Evolutionary conservation across 352 stramenopile species (phyloP), one percentile per base, ranked within the genome.

Genomic region (Pythium dissotocum): DNA sequence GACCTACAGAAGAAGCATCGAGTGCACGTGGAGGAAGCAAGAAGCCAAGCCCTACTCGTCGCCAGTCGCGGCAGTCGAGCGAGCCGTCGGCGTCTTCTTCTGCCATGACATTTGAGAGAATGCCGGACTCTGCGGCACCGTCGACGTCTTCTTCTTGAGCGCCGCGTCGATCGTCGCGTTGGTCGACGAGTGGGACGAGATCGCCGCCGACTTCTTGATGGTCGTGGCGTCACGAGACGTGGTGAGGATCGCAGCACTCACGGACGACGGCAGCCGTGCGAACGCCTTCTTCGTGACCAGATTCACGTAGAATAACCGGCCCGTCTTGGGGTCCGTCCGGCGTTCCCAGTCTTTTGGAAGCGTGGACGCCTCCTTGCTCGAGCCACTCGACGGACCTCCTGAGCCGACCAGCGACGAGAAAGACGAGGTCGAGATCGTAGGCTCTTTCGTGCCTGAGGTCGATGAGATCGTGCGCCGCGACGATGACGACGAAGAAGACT

Each of bases 31-130:
- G 46, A 53, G 18, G 14, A 13, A 42, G 36, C 4, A 13, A 26
- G 14, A 10, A 16, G 26, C 18, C 14, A 51, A 51, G 42, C 14
- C 18, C 46, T 53, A 53, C n/a, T 53, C 46, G 21, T 53, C 46
- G 18, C 46, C 46, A 4, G 46, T 30, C n/a, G 46, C 21, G 46
- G 65, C 64, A 7, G 48, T 61, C 16, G 64, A 53, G 14, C 46
- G 46, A 53, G 48, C 48, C 72, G 64, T 65, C 7, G 57, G 52
- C n/a, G 57, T 71, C 28, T 72, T 76, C 64, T 91, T 94, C 56
- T 95, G 83, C 85, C 87, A 93, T 49, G 87, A 93, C 83, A 91
- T 93, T 55, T 91, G 80, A 21, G 87, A 91, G 61, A 93, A 91
- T 61, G 88, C 82, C 8, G 83, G 85, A 44, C 85, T 93, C 46